Conservation (phyloP, 2,329 filamentous ascomycete species). For the Diaporthe capsici region DNA sequence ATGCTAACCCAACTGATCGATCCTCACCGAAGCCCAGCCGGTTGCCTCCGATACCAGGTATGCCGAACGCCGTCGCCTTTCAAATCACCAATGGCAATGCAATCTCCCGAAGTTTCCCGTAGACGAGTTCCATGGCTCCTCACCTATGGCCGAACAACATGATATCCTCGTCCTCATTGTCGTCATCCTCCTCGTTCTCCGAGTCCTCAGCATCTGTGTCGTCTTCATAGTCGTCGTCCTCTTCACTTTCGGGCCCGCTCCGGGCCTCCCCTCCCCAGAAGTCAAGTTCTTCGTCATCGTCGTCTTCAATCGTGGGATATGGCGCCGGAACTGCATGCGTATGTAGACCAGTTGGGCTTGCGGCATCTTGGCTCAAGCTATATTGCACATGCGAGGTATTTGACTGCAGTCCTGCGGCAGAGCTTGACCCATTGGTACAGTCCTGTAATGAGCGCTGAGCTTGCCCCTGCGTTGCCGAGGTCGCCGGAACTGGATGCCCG, state of each 20-base stretch:
- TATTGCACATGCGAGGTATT: neutral
- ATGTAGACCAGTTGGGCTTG: neutral
- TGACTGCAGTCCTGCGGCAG: neutral
- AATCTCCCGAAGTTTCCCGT: constrained; percentile 5
- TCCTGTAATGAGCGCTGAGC: neutral
- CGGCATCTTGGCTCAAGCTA: neutral
- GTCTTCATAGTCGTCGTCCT: constrained; percentile 63
- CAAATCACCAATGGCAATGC: constrained; percentile 35
- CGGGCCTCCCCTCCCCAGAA: constrained; percentile 53
- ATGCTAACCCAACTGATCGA: constrained; percentile 11
- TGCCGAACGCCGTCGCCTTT: constrained; percentile 34
- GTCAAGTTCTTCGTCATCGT: constrained; percentile 69
- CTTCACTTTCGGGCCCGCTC: constrained; percentile 50
- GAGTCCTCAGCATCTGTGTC: constrained; percentile 59
- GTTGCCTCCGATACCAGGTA: constrained; percentile 13
- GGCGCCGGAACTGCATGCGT: constrained; percentile 28
- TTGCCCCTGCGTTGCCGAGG: neutral
- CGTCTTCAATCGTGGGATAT: constrained; percentile 22
- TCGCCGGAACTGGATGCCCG: neutral
- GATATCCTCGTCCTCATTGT: constrained; percentile 66
- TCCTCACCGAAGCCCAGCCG: neutral
- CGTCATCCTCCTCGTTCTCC: constrained; percentile 59
- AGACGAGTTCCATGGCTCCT: constrained; percentile 16
- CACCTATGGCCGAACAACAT: constrained; percentile 62
- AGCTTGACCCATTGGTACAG: neutral